A percentile compares a stretch with the other conserved stretches of the same genome.
Conservation (phyloP, 2,329 filamentous ascomycete genomes). For the Aureobasidium sp. region DNA sequence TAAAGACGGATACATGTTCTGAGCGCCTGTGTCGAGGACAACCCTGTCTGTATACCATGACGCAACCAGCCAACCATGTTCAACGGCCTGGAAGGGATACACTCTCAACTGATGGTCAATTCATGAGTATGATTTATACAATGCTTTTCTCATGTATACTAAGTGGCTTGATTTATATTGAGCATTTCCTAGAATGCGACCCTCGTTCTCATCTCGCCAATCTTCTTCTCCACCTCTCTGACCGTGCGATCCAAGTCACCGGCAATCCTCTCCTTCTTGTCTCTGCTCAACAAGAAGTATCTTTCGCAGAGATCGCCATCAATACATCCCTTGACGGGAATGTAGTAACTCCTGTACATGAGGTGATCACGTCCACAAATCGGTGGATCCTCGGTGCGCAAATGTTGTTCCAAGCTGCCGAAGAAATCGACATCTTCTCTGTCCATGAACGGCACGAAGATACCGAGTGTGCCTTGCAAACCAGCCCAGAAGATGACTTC, state of each 20-base stretch:
- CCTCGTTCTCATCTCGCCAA: slow-evolving; percentile 39
- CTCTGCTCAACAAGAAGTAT: slow-evolving; percentile 71
- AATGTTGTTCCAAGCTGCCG: slow-evolving; percentile 81
- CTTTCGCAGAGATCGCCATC: slow-evolving; percentile 95
- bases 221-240: slow-evolving; percentile 90
- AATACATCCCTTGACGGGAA: slow-evolving; percentile 90
- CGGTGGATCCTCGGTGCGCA: slow-evolving; percentile 78
- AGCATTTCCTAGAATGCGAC: slow-evolving; percentile 26
- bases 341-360: slow-evolving; percentile 92
- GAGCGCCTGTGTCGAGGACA: neutral
- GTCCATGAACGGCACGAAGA: slow-evolving; percentile 82
- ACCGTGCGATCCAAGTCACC: slow-evolving; percentile 85
- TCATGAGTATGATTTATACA: neutral
- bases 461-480: slow-evolving; percentile 86
- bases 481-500: slow-evolving; percentile 91
- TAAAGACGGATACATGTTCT: neutral
- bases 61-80: neutral
- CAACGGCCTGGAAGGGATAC: neutral
- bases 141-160: neutral
- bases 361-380: slow-evolving; percentile 89
- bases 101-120: neutral
- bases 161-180: neutral
- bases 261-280: slow-evolving; percentile 93
- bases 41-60: slow-evolving; percentile 2
- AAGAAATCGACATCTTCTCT: slow-evolving; percentile 97